phyloP scores from a whole-genome alignment of 1,139 yeast genomes.

The Blastobotrys apis region DNA sequence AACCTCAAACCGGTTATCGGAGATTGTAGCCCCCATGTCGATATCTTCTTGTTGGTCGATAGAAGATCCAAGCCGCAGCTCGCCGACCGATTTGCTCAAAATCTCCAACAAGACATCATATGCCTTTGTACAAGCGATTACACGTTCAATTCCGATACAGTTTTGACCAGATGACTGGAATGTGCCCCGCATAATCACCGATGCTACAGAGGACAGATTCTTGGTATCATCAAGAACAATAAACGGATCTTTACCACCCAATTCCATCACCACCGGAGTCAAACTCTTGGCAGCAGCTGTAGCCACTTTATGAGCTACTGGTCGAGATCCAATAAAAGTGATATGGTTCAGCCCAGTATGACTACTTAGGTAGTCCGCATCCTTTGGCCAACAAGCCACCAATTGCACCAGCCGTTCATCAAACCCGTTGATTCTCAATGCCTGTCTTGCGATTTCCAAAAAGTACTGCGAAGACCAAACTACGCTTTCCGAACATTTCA shows the following conservation, averaged over 20 bases:
- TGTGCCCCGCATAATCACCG: slow-evolving; percentile 86
- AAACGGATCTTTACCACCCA: slow-evolving; percentile 94
- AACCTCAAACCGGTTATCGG: slow-evolving; percentile 63
- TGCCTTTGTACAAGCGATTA: slow-evolving; percentile 65
- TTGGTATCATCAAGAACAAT: slow-evolving; percentile 64
- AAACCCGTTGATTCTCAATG: slow-evolving; percentile 66
- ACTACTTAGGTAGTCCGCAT: slow-evolving; percentile 78
- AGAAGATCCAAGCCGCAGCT: slow-evolving; percentile 78
- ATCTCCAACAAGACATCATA: slow-evolving; percentile 59
- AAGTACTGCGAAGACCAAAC: slow-evolving; percentile 90
- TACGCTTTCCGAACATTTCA: slow-evolving; percentile 93
- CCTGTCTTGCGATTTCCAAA: slow-evolving; percentile 61
- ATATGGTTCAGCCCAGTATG: slow-evolving; percentile 81
- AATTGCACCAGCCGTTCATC: slow-evolving; percentile 82
- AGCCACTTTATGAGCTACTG: slow-evolving; percentile 85
- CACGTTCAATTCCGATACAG: slow-evolving; percentile 95
- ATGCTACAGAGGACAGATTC: slow-evolving; percentile 57
- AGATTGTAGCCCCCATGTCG: slow-evolving; percentile 95
- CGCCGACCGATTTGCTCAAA: slow-evolving; percentile 53
- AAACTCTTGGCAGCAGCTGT: slow-evolving; percentile 74
- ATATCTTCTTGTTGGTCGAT: slow-evolving; percentile 79
- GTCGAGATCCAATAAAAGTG: slow-evolving; percentile 93
- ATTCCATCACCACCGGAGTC: slow-evolving; percentile 90
- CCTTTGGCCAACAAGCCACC: slow-evolving; percentile 70
- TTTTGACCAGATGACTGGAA: slow-evolving; percentile 97